Evolutionary conservation across 495 filamentous ascomycete genomes (phyloP), one percentile per base, ranked within the genome.

Genomic region (Penicillium ochrochloron): DNA sequence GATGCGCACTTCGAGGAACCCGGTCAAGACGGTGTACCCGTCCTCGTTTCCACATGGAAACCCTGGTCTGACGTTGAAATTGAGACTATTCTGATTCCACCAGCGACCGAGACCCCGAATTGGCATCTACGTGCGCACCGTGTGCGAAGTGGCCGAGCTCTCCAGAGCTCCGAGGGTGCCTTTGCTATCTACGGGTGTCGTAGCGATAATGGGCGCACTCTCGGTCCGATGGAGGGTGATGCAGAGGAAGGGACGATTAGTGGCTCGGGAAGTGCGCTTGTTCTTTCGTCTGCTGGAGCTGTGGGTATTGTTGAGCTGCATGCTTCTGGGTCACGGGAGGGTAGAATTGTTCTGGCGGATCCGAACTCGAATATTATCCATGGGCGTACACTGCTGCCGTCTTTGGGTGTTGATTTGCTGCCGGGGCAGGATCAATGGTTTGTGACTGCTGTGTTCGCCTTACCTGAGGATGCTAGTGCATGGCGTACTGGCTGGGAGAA

Each of bases 281-380:
- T 85, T 1, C 87, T 88, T 17, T 89, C 86, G 1, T 82, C 82
- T 6, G 82, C 76, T 60, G 89, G 91, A 0, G 89, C 88, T 34
- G 89, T 92, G 12, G 90, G 90, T 0, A 88, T 92, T 60, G 80
- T 82, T 33, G 89, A 88, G 63, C 68, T 92, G 17, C 79, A 85
- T 39, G 60, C 69, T 0, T 60, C 55, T 1, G 70, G 69, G 41
- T 71, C 73, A 11, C 76, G 89, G 27, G 73, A 73, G 34, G 89
- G 89, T 1, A 83, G 77, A 56, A 77, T 90, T 55, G 86, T 92
- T 35, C 85, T 90, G 55, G 88, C 89, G 2, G 91, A 94, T 72
- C 89, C 90, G 1, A 93, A 94, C 71, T 88, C 88, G 39, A 93
- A 93, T 69, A 73, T 93, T 42, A 82, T 92, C 0, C 85, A 90